phyloP scores from a whole-genome alignment of 805 yeast species.

The Candida tibetensis region DNA sequence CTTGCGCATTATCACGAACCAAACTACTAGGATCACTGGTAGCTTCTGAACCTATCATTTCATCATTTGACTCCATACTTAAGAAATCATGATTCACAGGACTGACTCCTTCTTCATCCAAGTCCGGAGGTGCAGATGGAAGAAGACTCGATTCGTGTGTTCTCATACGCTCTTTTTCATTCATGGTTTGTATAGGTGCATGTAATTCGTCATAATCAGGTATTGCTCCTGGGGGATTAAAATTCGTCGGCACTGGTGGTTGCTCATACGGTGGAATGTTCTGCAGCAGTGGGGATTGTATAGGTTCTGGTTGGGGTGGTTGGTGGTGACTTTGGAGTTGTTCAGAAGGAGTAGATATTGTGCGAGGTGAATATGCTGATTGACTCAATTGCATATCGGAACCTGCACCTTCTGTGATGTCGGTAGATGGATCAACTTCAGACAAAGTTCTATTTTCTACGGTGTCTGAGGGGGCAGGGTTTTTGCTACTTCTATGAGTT shows the following conservation, averaged over 20 bases:
- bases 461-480: conserved; percentile 3
- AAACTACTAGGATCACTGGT: neutral
- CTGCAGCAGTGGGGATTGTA: too few relatives aligned
- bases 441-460: neutral
- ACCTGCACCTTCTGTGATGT: neutral
- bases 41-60: neutral
- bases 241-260: conserved; percentile 5
- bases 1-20: neutral
- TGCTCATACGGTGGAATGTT: conserved; percentile 30
- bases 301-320: conserved; percentile 10
- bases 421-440: conserved; percentile 2
- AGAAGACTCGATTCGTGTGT: conserved; percentile 56
- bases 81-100: conserved; percentile 7
- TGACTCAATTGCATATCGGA: neutral
- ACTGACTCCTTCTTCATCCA: conserved; percentile 18
- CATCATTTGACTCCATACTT: neutral
- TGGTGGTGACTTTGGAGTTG: too few relatives aligned
- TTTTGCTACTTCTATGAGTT: conserved; percentile 43
- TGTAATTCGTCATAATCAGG: conserved; percentile 9
- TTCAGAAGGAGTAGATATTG: neutral
- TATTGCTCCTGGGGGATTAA: conserved; percentile 2
- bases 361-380: neutral
- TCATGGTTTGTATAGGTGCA: conserved; percentile 15
- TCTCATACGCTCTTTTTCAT: conserved; percentile 59
- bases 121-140: conserved; percentile 52